Evolutionary conservation across 495 filamentous ascomycete genomes (phyloP), one percentile per base, ranked within the genome.

Genomic region (Trichoderma gamsii): DNA sequence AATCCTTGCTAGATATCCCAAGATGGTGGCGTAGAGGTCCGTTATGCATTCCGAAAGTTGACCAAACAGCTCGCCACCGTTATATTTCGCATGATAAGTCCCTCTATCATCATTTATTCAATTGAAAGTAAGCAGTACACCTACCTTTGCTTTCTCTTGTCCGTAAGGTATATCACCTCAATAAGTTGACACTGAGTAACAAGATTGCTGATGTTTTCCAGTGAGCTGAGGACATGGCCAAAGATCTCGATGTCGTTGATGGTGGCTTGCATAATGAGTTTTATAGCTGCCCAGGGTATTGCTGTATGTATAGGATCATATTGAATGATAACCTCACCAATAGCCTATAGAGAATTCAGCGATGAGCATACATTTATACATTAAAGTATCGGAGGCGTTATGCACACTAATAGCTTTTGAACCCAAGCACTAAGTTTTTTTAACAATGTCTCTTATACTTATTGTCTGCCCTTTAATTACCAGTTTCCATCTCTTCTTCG

Each of bases 311-410:
- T 12, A 9, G 63, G 63, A 18, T 64, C 63, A 43, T 64, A 64
- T 64, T 64, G 63, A 43, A 64, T 43, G 18, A 43, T 16, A 64
- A 64, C 38, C 27, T 64, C 63, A 6, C 63, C 63, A 21, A 64
- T 11, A 41, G 32, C 38, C 63, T 64, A 21, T 27, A 64, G 41
- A 38, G 13, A n/a, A 64, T 11, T 59, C n/a, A 59, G n/a, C 21
- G n/a, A 59, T 27, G 23, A 59, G 51, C 51, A 59, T 27, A 59
- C 6, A 13, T 29, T 29, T 38, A 13, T n/a, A 63, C n/a, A 63
- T 63, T 38, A 16, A 8, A 41, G 1, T 18, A 27, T 15, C 29
- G 63, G 29, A 16, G 9, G 6, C 41, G 15, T 23, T 23, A 64
- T 41, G 9, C 63, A 23, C 13, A 64, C 63, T 9, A 64, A 41